Percentiles rank a stretch among this genome's conserved stretches.
Conservation (phyloP, 1,284 basidiomycete genomes). For the Apiotrichum gamsii region DNA sequence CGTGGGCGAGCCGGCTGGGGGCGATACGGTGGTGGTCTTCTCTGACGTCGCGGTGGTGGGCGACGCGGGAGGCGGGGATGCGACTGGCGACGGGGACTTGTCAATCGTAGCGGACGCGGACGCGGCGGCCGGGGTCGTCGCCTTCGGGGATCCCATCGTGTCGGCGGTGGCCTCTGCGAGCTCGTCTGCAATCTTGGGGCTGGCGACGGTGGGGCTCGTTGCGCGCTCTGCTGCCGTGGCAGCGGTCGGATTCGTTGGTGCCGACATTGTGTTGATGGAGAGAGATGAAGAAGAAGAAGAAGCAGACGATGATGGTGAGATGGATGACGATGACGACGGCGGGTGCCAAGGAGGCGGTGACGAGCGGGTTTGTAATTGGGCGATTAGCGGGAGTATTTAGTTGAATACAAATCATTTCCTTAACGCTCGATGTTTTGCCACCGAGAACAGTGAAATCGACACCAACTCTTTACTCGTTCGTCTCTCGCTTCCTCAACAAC, state of each 20-base stretch:
- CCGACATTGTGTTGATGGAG: not conserved
- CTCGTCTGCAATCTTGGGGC: not conserved
- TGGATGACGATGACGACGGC: no score
- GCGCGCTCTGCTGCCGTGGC: no score
- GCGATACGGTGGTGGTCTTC: no score
- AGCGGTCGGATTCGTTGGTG: no score
- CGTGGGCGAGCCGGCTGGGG: not conserved
- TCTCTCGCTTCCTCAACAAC: not conserved
- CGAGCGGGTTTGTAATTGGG: no score
- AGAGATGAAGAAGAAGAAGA: not conserved
- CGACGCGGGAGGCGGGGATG: not conserved
- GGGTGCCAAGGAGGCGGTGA: not conserved
- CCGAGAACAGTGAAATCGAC: not conserved
- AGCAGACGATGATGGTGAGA: no score
- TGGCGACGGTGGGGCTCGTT: no score
- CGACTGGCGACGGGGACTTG: no score
- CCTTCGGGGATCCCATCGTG: no score
- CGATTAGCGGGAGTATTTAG: not conserved
- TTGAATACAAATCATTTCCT: not conserved
- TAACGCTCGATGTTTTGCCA: not conserved
- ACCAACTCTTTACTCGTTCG: not conserved
- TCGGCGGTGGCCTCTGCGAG: constrained; percentile 3
- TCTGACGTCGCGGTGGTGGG: not conserved
- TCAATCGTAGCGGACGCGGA: not conserved
- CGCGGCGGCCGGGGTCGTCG: not conserved